Conservation (phyloP, 2,329 filamentous ascomycete genomes). For the Monilinia aucupariae region DNA sequence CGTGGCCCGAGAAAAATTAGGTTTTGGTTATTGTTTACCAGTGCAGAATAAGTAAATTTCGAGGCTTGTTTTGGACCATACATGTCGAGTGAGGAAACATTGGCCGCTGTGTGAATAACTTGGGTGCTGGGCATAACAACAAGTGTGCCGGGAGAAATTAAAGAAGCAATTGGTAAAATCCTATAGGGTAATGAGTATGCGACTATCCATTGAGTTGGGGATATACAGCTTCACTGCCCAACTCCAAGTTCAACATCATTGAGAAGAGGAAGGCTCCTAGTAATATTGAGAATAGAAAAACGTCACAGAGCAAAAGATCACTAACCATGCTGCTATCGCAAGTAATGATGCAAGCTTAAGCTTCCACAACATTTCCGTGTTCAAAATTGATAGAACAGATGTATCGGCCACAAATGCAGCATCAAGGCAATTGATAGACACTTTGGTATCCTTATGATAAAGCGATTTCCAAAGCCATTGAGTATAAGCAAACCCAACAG, state of each 20-base stretch:
- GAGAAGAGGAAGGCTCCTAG: neutral
- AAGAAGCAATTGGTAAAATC: constrained; percentile 11
- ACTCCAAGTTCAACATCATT: neutral
- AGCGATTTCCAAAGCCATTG: constrained; percentile 22
- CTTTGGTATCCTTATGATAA: constrained; percentile 14
- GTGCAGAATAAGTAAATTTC: constrained; percentile 17
- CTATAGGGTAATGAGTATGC: neutral
- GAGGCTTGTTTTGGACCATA: constrained; percentile 5
- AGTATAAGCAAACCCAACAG: constrained; percentile 20
- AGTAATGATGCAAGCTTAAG: constrained; percentile 19
- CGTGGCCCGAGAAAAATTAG: constrained; percentile 20
- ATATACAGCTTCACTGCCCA: neutral
- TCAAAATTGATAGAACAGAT: constrained; percentile 14
- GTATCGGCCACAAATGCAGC: constrained; percentile 20
- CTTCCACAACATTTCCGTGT: constrained; percentile 21
- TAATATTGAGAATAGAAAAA: neutral
- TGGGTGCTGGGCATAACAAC: constrained; percentile 17
- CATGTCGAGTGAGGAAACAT: constrained; percentile 15
- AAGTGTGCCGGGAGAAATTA: constrained; percentile 23
- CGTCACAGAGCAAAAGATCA: neutral
- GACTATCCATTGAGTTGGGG: neutral
- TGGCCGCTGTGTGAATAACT: neutral
- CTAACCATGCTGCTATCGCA: constrained; percentile 19
- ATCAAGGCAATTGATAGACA: constrained; percentile 19
- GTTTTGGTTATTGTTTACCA: neutral